Conservation (phyloP, 1,284 basidiomycete genomes). For the Sporisorium reilianum region DNA sequence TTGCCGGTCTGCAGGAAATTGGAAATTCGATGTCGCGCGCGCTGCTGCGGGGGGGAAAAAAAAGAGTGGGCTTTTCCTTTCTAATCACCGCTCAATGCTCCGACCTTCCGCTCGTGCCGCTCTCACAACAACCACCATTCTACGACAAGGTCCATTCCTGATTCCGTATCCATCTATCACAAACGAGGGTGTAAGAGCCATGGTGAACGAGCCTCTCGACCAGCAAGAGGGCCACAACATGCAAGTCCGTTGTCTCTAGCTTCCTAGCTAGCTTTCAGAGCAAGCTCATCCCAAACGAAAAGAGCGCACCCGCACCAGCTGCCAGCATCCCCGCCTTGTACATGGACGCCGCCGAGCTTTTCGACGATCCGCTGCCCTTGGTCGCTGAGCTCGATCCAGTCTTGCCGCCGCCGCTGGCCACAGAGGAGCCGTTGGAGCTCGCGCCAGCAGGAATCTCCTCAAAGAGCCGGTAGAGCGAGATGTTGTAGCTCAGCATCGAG, state of each 20-base stretch:
- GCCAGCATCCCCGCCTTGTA: conserved; percentile 7
- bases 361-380: conserved; percentile 6
- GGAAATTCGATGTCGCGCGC: conserved; percentile 5
- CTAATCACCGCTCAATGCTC: conserved; percentile 4
- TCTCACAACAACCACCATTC: neutral
- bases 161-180: neutral
- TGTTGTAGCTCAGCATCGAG: conserved; percentile 57
- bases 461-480: conserved; percentile 56
- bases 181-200: neutral
- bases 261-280: no score
- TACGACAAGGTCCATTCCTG: neutral
- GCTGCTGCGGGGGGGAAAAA: conserved; percentile 18
- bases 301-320: conserved; percentile 3
- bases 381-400: neutral
- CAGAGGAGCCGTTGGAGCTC: neutral
- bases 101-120: conserved; percentile 3
- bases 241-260: neutral
- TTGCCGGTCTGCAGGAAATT: neutral
- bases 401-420: neutral
- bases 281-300: conserved; percentile 20
- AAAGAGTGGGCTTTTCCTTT: neutral
- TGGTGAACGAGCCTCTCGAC: neutral
- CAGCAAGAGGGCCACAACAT: neutral
- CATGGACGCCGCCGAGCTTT: neutral
- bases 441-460: conserved; percentile 32